These are phyloP conservation scores for Aureobasidium sp. DNA, from an alignment of 2,329 filamentous ascomycete species.

Conservation along the genomic window DNA sequence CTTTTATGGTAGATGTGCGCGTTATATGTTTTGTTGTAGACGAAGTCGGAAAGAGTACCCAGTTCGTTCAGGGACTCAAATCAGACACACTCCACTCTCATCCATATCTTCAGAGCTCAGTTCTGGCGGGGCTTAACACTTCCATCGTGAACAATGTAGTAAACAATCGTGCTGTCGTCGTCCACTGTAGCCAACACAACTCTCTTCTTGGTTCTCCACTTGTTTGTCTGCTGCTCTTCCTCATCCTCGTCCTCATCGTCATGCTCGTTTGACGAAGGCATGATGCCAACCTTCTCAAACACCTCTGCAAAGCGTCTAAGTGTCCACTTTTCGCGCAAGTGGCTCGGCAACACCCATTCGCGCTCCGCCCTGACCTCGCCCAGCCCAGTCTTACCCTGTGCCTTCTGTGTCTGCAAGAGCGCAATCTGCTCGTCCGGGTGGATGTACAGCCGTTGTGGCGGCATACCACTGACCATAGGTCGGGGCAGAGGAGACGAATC, in stretches of 20 bases:
- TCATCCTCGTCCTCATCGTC: slow-evolving; percentile 19
- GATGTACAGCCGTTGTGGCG: slow-evolving; percentile 63
- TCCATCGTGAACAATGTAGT: slow-evolving; percentile 80
- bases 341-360: slow-evolving; percentile 71
- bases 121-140: slow-evolving; percentile 81
- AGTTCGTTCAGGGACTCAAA: background rate
- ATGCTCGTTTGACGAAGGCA: slow-evolving; percentile 25
- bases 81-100: background rate
- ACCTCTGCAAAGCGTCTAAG: slow-evolving; percentile 56
- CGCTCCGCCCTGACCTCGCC: slow-evolving; percentile 34
- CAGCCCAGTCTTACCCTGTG: slow-evolving; percentile 24
- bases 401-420: slow-evolving; percentile 49
- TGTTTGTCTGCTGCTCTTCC: slow-evolving; percentile 20
- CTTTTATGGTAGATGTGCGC: slow-evolving; percentile 44
- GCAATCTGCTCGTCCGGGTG: slow-evolving; percentile 77
- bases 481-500: slow-evolving; percentile 36
- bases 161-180: slow-evolving; percentile 74
- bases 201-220: slow-evolving; percentile 50
- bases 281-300: slow-evolving; percentile 49
- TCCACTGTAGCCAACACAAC: slow-evolving; percentile 66
- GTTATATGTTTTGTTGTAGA: slow-evolving; percentile 49
- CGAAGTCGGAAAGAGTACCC: background rate
- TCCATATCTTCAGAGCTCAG: slow-evolving; percentile 31
- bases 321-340: slow-evolving; percentile 65
- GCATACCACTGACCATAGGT: slow-evolving; percentile 62